A percentile compares a stretch with the other conserved stretches of the same genome.
These are phyloP conservation scores for Candida anglica DNA, from an alignment of 805 yeast genomes.

Conservation along the genomic window DNA sequence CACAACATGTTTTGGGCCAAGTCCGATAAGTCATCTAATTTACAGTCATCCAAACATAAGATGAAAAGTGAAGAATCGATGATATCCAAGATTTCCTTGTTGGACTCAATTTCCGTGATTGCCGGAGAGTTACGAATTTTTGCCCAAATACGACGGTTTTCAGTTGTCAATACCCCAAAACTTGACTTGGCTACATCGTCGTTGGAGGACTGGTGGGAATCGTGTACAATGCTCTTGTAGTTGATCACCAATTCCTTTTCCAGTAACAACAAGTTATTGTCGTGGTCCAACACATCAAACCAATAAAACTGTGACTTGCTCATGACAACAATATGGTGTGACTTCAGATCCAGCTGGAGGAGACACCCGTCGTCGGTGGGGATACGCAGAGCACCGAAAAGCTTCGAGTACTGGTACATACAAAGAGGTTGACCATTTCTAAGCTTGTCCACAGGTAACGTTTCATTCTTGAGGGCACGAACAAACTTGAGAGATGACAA, in stretches of 20 bases:
- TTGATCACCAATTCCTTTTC: constrained; percentile 75
- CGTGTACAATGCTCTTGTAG: constrained; percentile 71
- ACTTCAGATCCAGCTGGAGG: constrained; percentile 72
- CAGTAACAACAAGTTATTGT: constrained; percentile 66
- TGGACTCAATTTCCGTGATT: constrained; percentile 42
- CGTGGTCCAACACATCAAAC: constrained; percentile 83
- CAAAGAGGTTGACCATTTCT: constrained; percentile 64
- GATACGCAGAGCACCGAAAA: constrained; percentile 84
- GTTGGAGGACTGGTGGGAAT: constrained; percentile 52
- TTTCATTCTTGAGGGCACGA: constrained; percentile 71
- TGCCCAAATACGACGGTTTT: constrained; percentile 87
- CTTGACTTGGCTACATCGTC: constrained; percentile 70
- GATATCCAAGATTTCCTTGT: constrained; percentile 66
- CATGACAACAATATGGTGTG: constrained; percentile 78
- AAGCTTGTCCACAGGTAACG: constrained; percentile 66
- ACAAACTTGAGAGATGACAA: constrained; percentile 76
- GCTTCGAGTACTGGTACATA: constrained; percentile 87
- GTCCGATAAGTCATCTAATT: constrained; percentile 57
- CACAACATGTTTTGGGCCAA: constrained; percentile 83
- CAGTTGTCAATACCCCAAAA: constrained; percentile 87
- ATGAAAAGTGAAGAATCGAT: constrained; percentile 81
- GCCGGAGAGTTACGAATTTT: constrained; percentile 52
- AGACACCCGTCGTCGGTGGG: constrained; percentile 80
- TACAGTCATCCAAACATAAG: constrained; percentile 78
- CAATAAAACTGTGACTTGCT: constrained; percentile 89